Evolutionary conservation across 495 filamentous ascomycete species (phyloP).

Genomic region (Aspergillus baeticus): DNA sequence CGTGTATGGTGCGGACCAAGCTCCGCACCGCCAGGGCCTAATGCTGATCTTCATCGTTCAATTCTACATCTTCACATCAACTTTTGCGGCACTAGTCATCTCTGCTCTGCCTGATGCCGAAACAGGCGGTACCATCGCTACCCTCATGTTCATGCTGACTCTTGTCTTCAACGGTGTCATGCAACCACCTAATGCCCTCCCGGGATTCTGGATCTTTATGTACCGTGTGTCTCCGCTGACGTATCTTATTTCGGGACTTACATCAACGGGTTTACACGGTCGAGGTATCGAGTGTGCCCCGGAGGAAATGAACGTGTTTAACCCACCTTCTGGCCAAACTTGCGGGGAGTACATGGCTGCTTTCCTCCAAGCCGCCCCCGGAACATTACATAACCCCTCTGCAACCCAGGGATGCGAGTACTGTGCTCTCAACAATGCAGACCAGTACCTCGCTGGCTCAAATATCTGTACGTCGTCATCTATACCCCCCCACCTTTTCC

Average conservation of each 20-base stretch:
- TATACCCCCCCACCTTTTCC: neutral
- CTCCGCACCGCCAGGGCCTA: constrained; percentile 40
- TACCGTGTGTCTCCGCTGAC: constrained; percentile 54
- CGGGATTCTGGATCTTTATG: constrained; percentile 61
- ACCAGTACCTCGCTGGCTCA: constrained; percentile 44
- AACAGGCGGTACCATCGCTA: constrained; percentile 56
- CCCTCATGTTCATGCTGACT: constrained; percentile 58
- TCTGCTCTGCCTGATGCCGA: constrained; percentile 51
- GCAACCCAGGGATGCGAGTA: constrained; percentile 43
- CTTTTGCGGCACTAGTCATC: constrained; percentile 60
- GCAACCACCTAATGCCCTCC: constrained; percentile 48
- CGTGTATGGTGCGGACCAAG: constrained; percentile 39
- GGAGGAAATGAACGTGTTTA: constrained; percentile 51
- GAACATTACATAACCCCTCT: constrained; percentile 43
- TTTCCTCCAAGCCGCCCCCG: constrained; percentile 33
- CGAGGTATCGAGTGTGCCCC: constrained; percentile 41
- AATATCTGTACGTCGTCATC: constrained; percentile 41
- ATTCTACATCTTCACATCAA: constrained; percentile 69
- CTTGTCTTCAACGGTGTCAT: constrained; percentile 64
- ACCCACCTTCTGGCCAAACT: constrained; percentile 46
- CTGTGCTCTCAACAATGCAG: constrained; percentile 45
- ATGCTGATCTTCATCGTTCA: constrained; percentile 55
- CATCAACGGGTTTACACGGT: constrained; percentile 45
- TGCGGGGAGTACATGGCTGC: constrained; percentile 49
- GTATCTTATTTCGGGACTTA: constrained; percentile 56